phyloP scores from a whole-genome alignment of 768 basidiomycete species.

The Phylloporus rhodoxanthus region DNA sequence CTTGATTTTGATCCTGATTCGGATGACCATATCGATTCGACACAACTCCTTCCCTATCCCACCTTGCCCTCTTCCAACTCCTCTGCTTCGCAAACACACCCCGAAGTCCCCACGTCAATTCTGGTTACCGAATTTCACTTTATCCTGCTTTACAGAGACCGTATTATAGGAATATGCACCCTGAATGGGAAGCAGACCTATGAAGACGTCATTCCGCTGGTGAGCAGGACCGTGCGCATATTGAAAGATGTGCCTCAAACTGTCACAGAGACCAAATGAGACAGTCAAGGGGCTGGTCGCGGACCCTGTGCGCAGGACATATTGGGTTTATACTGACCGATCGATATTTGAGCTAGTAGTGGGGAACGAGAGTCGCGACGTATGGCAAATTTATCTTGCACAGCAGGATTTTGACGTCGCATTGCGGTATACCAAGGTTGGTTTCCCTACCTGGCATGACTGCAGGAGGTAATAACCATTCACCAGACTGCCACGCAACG shows the following conservation, averaged over 20 bases:
- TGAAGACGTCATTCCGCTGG: conserved; percentile 78
- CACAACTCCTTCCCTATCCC: conserved; percentile 78
- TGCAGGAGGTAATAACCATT: conserved; percentile 1
- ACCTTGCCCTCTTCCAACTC: conserved; percentile 28
- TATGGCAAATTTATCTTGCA: conserved; percentile 88
- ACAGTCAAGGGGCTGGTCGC: conserved; percentile 66
- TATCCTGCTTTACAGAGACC: conserved; percentile 74
- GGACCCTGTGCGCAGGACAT: conserved; percentile 85
- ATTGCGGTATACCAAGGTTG: conserved; percentile 74
- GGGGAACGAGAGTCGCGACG: conserved; percentile 84
- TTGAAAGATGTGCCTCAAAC: conserved; percentile 4
- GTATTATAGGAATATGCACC: conserved; percentile 70
- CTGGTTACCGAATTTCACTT: conserved; percentile 91
- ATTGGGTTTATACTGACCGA: conserved; percentile 89
- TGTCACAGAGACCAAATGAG: conserved; percentile 65
- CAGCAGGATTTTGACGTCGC: conserved; percentile 75
- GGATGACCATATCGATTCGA: conserved; percentile 72
- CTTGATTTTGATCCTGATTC: conserved; percentile 64
- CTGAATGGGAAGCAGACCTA: conserved; percentile 78
- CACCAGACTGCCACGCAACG: conserved; percentile 81
- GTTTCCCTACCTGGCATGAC: conserved; percentile 9
- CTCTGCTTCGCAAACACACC: conserved; percentile 11
- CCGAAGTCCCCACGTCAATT: conserved; percentile 64
- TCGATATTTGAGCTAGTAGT: conserved; percentile 85
- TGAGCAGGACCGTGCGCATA: conserved; percentile 32